Percentiles rank a stretch among this genome's conserved stretches.
phyloP scores from a whole-genome alignment of 305 asterid species.

The Striga hermonthica region DNA sequence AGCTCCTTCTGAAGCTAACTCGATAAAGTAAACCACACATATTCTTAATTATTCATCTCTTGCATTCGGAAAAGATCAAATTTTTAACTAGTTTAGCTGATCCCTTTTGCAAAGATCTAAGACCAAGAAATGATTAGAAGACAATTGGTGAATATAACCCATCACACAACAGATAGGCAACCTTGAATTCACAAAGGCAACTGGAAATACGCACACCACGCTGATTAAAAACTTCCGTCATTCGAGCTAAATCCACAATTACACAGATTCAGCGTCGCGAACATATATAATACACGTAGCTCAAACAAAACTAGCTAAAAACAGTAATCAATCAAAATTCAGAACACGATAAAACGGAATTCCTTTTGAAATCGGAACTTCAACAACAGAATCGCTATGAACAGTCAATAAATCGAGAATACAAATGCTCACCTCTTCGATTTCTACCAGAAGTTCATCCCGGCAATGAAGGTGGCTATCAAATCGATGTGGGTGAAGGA shows the following conservation, averaged over 20 bases:
- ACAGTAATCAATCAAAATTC: background rate
- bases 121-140: conserved; percentile 6
- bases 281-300: background rate
- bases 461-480: background rate
- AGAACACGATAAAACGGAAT: conserved; percentile 24
- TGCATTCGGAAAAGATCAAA: background rate
- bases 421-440: conserved; percentile 33
- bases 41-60: background rate
- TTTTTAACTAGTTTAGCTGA: conserved; percentile 14
- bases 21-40: background rate
- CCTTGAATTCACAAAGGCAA: background rate
- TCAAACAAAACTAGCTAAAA: background rate
- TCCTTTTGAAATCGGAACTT: background rate
- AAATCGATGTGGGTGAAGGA: conserved; percentile 12
- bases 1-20: conserved; percentile 5
- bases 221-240: background rate
- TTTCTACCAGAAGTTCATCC: conserved; percentile 27
- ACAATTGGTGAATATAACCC: conserved; percentile 8
- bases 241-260: conserved; percentile 17
- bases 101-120: conserved; percentile 16
- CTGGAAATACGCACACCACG: conserved; percentile 5
- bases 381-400: conserved; percentile 13
- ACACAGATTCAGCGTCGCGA: conserved; percentile 22
- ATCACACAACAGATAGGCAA: background rate
- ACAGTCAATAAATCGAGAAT: conserved; percentile 30